Conservation (phyloP, 2,329 filamentous ascomycete genomes). For the Aquanectria penicillioides region DNA sequence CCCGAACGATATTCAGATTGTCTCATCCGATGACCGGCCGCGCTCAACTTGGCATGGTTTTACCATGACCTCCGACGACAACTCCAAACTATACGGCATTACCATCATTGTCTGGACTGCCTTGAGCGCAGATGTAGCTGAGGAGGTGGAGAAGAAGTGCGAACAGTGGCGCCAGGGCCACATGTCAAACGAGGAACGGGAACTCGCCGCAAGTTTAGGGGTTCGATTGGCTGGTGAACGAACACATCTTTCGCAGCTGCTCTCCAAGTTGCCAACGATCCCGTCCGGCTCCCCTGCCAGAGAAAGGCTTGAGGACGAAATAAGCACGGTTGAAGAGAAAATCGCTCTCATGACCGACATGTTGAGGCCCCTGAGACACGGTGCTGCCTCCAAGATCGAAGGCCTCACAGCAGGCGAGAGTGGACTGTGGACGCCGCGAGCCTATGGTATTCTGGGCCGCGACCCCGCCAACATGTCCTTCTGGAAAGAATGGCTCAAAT, state of each 20-base stretch:
- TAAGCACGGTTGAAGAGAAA: slow-evolving; percentile 96
- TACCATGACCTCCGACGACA: slow-evolving; percentile 95
- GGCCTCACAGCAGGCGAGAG: slow-evolving; percentile 95
- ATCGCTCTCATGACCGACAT: slow-evolving; percentile 97
- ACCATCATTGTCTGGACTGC: slow-evolving; percentile 94
- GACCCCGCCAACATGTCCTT: slow-evolving; percentile 87
- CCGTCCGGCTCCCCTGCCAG: slow-evolving; percentile 83
- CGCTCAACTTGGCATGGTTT: slow-evolving; percentile 99
- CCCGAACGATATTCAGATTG: slow-evolving; percentile 96
- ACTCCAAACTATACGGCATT: slow-evolving; percentile 90
- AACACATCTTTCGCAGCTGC: slow-evolving; percentile 86
- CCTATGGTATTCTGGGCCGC: slow-evolving; percentile 90
- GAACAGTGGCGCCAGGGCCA: slow-evolving; percentile 86
- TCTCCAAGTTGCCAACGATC: slow-evolving; percentile 83
- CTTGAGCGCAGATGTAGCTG: slow-evolving; percentile 81
- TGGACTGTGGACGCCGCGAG: slow-evolving; percentile 93
- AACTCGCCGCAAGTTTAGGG: slow-evolving; percentile 90
- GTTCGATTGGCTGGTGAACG: slow-evolving; percentile 88
- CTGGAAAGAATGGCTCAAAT: slow-evolving; percentile 98
- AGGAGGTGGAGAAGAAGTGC: slow-evolving; percentile 83
- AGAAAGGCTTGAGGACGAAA: slow-evolving; percentile 90
- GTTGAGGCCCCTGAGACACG: slow-evolving; percentile 89
- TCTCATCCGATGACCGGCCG: slow-evolving; percentile 92
- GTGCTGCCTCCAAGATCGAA: slow-evolving; percentile 96
- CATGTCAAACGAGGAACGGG: slow-evolving; percentile 90